Evolutionary conservation across 495 filamentous ascomycete species (phyloP), one percentile per base, ranked within the genome.

Genomic region (Chlorociboria aeruginascens): DNA sequence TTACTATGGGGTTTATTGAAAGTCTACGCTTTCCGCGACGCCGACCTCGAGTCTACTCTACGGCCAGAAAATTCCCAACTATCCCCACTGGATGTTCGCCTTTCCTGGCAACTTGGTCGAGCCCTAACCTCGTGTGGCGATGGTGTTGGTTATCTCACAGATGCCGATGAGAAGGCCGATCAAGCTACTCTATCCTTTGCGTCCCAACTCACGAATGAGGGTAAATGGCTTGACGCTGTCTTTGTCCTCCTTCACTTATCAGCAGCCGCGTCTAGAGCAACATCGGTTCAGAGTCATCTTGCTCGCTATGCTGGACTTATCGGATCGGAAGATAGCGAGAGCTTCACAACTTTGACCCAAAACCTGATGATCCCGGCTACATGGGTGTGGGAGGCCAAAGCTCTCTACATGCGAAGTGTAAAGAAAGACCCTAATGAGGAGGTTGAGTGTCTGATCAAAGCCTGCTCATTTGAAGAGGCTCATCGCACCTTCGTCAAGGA

Each of bases 331-430:
- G 75, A 78, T 32, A 70, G 69, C 34, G 53, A 67, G 7, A 61
- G 65, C 33, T 87, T 82, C 66, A 64, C 63, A 12, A 73, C 72
- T 17, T 71, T 93, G 0, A 68, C 71, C 4, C 56, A 69, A 30
- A 72, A 74, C 4, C 74, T 84, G 40, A 70, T 79, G 45, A 71
- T 97, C 43, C 85, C 88, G 3, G 70, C 70, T 32, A 55, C 68
- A 20, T 94, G 87, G 88, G 73, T 97, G 52, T 89, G 81, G 78
- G 78, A 86, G 45, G 86, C 90, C 28, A 88, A 88, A 66, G 92
- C 89, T 4, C 69, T 93, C 7, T 75, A 85, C 57, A 86, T 85
- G 50, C 79, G 87, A 34, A 71, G 79, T 49, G 75, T 70, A 41
- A 72, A 77, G 47, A 69, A 74, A 29, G 75, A 89, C 57, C 65